phyloP scores from a whole-genome alignment of 257 asterid genomes.

The Prunella vulgaris region DNA sequence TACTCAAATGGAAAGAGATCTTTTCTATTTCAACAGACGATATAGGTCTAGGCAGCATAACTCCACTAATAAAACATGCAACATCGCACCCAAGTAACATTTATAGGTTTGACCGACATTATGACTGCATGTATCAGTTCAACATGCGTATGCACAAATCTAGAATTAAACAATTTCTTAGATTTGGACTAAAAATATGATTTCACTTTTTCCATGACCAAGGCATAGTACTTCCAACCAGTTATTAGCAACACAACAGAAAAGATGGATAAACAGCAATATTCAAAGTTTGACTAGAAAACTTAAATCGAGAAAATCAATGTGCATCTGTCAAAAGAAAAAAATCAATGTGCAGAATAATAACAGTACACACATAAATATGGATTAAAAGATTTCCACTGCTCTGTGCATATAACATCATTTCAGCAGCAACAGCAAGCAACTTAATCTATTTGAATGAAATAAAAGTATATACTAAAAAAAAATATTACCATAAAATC shows the following conservation, averaged over 20 bases:
- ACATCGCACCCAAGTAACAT: not conserved
- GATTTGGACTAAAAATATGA: not conserved
- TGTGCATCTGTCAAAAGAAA: no score
- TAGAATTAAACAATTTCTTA: not conserved
- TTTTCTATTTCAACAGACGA: not conserved
- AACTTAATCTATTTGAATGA: not conserved
- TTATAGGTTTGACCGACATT: not conserved
- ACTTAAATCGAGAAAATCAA: not conserved
- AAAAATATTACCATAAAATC: constrained; percentile 6
- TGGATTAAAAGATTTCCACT: constrained; percentile 1
- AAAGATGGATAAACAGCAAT: not conserved
- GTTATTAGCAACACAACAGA: not conserved
- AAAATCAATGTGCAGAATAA: not conserved
- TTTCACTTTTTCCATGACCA: constrained; percentile 7
- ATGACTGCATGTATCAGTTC: not conserved
- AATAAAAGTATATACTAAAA: not conserved
- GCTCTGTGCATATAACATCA: not conserved
- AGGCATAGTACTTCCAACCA: not conserved
- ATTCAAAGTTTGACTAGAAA: not conserved
- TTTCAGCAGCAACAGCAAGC: constrained; percentile 3
- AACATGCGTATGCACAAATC: not conserved
- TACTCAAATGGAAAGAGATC: not conserved
- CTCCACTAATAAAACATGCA: not conserved
- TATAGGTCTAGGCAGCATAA: not conserved
- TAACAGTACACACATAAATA: not conserved